Conservation (phyloP, 768 basidiomycete genomes). For the Naganishia vishniacii region DNA sequence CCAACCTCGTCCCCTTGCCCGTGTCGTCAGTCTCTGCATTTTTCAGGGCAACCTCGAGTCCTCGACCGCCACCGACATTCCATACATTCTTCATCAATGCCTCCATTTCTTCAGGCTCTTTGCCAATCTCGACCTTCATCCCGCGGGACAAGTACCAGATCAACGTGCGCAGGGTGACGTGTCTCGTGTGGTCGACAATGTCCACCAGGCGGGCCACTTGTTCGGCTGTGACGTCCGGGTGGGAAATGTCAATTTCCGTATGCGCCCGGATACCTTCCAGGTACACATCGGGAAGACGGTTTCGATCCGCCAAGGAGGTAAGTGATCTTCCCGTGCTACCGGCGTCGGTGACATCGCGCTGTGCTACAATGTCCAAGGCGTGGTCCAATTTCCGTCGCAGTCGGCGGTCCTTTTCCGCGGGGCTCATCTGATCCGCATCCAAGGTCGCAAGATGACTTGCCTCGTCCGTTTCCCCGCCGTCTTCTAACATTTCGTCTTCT, state of each 20-base stretch:
- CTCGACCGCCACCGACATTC: neutral
- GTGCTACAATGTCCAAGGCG: conserved; percentile 5
- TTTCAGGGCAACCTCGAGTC: conserved; percentile 3
- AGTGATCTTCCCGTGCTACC: neutral
- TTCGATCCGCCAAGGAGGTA: conserved; percentile 2
- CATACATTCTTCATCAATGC: conserved; percentile 15
- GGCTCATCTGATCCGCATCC: conserved; percentile 13
- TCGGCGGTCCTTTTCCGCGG: conserved; percentile 9
- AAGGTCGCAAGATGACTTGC: conserved; percentile 5
- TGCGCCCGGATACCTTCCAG: conserved; percentile 9
- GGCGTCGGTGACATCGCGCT: neutral
- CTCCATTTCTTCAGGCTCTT: conserved; percentile 2
- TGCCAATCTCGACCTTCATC: neutral
- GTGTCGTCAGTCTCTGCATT: neutral
- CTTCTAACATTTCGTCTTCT: conserved; percentile 17
- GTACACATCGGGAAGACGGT: conserved; percentile 16
- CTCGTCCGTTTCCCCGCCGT: conserved; percentile 18
- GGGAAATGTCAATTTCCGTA: conserved; percentile 14
- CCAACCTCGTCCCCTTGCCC: conserved; percentile 3
- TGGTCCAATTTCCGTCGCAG: neutral
- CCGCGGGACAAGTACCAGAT: conserved; percentile 14
- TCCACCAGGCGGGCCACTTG: conserved; percentile 9
- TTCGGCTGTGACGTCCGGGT: conserved; percentile 14
- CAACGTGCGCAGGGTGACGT: conserved; percentile 15
- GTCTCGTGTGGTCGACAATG: conserved; percentile 15